Conservation (phyloP, 352 stramenopile species). For the Globisporangium emineosum region DNA sequence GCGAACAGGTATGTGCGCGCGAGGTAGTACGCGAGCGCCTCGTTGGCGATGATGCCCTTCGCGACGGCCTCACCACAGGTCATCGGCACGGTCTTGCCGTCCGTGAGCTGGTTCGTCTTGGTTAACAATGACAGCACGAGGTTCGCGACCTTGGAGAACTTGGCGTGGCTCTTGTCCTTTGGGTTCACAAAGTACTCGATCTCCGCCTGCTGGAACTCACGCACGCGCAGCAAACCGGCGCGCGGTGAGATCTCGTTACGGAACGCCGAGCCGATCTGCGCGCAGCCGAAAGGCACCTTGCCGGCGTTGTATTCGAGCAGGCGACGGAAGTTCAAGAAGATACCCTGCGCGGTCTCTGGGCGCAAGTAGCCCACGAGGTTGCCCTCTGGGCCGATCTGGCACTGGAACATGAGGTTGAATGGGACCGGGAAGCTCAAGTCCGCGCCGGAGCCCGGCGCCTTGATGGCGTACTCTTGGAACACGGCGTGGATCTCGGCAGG, state of each 20-base stretch:
- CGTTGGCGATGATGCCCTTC: constrained; percentile 95
- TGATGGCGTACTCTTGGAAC: constrained; percentile 94
- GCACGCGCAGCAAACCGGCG: constrained; percentile 95
- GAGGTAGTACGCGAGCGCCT: constrained; percentile 99
- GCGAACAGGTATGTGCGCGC: constrained; percentile 97
- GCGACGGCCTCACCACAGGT: constrained; percentile 90
- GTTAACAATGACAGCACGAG: constrained; percentile 92
- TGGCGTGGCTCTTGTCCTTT: constrained; percentile 97
- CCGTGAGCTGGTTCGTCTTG: constrained; percentile 94
- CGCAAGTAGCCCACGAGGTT: constrained; percentile 96
- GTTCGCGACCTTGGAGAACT: constrained; percentile 89
- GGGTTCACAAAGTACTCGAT: constrained; percentile 99
- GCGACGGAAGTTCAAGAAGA: constrained; percentile 99
- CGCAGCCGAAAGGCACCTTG: constrained; percentile 86
- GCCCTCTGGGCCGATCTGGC: constrained; percentile 97
- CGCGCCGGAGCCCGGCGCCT: constrained; percentile 88
- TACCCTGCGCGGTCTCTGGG: constrained; percentile 97
- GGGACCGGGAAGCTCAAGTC: constrained; percentile 95
- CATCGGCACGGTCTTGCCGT: constrained; percentile 95
- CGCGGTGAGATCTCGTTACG: constrained; percentile 97
- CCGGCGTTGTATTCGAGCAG: constrained; percentile 98
- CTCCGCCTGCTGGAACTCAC: constrained; percentile 99
- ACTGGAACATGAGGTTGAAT: constrained; percentile 99
- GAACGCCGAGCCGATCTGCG: constrained; percentile 88
- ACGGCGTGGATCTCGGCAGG: constrained; percentile 96